These are phyloP conservation scores for Camelina laxa DNA, from an alignment of 345 rosid genomes.

Conservation along the genomic window DNA sequence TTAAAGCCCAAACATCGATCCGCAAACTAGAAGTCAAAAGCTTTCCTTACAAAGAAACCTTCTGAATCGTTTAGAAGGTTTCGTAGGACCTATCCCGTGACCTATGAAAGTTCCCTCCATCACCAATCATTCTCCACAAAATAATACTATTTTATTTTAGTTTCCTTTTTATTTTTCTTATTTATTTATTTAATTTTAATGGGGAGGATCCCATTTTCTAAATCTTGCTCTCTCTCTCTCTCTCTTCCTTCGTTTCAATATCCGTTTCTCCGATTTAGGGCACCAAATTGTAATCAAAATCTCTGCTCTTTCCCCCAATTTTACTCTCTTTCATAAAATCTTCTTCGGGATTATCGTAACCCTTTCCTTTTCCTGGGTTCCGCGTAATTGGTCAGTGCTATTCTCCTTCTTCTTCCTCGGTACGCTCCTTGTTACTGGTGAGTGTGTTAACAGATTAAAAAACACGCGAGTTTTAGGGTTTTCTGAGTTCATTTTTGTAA, in stretches of 20 bases:
- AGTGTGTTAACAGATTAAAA: background rate
- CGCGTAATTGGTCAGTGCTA: slow-evolving; percentile 25
- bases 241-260: slow-evolving; percentile 2
- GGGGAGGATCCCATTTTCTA: slow-evolving; percentile 19
- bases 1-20: slow-evolving; percentile 19
- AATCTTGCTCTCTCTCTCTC: slow-evolving; percentile 26
- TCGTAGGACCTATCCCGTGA: slow-evolving; percentile 16
- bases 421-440: slow-evolving; percentile 30
- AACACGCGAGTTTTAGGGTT: slow-evolving; percentile 35
- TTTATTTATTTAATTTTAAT: background rate
- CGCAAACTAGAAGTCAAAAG: background rate
- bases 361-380: background rate
- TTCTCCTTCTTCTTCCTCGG: slow-evolving; percentile 10
- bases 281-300: slow-evolving; percentile 34
- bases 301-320: slow-evolving; percentile 3
- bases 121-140: slow-evolving; percentile 37
- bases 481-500: slow-evolving; percentile 23
- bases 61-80: background rate
- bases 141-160: background rate
- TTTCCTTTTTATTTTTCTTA: background rate
- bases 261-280: slow-evolving; percentile 46
- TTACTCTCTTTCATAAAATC: background rate
- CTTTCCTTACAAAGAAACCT: background rate
- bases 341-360: slow-evolving; percentile 4
- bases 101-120: slow-evolving; percentile 36